A percentile compares a stretch with the other conserved stretches of the same genome.
phyloP scores from a whole-genome alignment of 306 rosid species.

The Carpinus fangiana region DNA sequence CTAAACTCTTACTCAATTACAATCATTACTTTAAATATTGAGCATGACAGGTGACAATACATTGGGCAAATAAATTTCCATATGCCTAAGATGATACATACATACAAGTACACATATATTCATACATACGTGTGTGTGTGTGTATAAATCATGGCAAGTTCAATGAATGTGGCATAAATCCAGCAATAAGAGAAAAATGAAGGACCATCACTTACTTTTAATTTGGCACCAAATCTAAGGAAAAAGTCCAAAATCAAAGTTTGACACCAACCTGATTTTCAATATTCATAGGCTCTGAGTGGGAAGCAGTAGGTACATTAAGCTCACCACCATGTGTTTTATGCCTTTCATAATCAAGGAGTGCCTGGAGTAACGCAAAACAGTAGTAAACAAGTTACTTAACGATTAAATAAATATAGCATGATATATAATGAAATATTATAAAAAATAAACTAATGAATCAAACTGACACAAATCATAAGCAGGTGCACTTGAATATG shows the following conservation, averaged over 20 bases:
- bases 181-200: not conserved
- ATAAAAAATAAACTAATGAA: not conserved
- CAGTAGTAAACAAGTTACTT: conserved; percentile 13
- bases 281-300: conserved; percentile 62
- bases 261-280: conserved; percentile 69
- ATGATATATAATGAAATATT: not conserved
- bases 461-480: not conserved
- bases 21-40: not conserved
- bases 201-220: not conserved
- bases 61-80: not conserved
- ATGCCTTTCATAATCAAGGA: conserved; percentile 95
- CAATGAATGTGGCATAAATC: conserved; percentile 3
- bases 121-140: not conserved
- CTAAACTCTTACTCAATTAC: not conserved
- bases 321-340: conserved; percentile 71
- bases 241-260: not conserved
- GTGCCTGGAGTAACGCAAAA: conserved; percentile 63
- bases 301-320: conserved; percentile 66
- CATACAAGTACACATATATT: not conserved
- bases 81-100: not conserved
- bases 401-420: not conserved
- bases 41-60: not conserved
- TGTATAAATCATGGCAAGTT: not conserved
- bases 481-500: not conserved
- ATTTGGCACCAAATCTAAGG: not conserved